phyloP scores from a whole-genome alignment of 768 basidiomycete genomes.

The Leccinum rimulosum region DNA sequence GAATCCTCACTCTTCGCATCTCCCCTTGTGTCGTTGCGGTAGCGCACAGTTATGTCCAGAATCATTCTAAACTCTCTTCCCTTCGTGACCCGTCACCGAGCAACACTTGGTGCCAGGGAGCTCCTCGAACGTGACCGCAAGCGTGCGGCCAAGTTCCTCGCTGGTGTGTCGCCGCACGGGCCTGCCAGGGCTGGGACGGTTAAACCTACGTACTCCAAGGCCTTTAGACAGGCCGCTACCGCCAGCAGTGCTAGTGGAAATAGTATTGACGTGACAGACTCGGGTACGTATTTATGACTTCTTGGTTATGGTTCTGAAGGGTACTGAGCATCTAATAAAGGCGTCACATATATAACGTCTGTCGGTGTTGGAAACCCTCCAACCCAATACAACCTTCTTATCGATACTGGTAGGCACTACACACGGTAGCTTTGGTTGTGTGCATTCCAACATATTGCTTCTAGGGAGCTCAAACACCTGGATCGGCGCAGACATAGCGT shows the following conservation, averaged over 20 bases:
- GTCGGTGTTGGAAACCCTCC: conserved; percentile 53
- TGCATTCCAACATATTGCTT: background rate
- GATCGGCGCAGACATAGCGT: conserved; percentile 51
- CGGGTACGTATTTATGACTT: conserved; percentile 32
- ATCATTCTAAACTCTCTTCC: conserved; percentile 39
- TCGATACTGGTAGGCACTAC: conserved; percentile 49
- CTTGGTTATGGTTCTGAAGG: background rate
- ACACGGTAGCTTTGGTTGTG: background rate
- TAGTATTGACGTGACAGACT: conserved; percentile 56
- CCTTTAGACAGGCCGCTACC: conserved; percentile 8
- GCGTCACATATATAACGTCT: conserved; percentile 51
- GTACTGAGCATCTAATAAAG: conserved; percentile 14
- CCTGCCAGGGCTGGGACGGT: conserved; percentile 32
- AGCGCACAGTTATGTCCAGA: conserved; percentile 34
- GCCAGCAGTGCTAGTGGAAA: conserved; percentile 3
- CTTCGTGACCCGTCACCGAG: conserved; percentile 44
- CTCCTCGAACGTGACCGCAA: conserved; percentile 52
- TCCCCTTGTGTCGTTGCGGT: background rate
- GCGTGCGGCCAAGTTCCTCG: conserved; percentile 54
- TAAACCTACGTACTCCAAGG: conserved; percentile 8
- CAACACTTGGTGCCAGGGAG: conserved; percentile 40
- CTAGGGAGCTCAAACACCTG: conserved; percentile 51
- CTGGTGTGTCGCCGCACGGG: conserved; percentile 53
- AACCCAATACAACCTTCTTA: conserved; percentile 49
- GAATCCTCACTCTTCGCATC: background rate